These are phyloP conservation scores for Geotrichum carabidarum DNA, from an alignment of 1,139 yeast species.

Conservation along the genomic window DNA sequence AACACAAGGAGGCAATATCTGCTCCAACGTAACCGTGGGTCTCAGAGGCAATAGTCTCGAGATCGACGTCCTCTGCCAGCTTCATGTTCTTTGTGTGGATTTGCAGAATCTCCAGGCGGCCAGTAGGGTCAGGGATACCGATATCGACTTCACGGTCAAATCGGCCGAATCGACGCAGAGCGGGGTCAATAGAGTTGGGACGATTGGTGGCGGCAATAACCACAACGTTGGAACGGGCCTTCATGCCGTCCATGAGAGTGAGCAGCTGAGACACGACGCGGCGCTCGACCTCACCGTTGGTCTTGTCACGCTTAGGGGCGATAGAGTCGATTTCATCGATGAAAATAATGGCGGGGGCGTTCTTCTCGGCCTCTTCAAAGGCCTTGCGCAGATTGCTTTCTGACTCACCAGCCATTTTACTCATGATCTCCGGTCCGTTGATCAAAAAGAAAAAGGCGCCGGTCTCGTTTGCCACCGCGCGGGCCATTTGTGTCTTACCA, in stretches of 20 bases:
- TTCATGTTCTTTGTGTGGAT: slow-evolving; percentile 97
- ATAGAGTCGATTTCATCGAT: slow-evolving; percentile 98
- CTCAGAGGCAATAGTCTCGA: slow-evolving; percentile 83
- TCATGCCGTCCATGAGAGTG: slow-evolving; percentile 99
- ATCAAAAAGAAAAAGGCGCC: slow-evolving; percentile 97
- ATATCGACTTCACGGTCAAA: slow-evolving; percentile 98
- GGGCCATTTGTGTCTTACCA: slow-evolving; percentile 98
- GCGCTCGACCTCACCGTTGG: slow-evolving; percentile 97
- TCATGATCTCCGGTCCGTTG: slow-evolving; percentile 99
- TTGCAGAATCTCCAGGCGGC: slow-evolving; percentile 92
- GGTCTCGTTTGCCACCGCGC: slow-evolving; percentile 98
- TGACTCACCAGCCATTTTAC: slow-evolving; percentile 99
- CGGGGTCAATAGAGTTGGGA: slow-evolving; percentile 98
- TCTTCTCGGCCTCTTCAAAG: slow-evolving; percentile 97
- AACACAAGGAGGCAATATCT: slow-evolving; percentile 85
- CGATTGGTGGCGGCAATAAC: slow-evolving; percentile 95
- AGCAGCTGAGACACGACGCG: slow-evolving; percentile 96
- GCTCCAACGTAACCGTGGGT: slow-evolving; percentile 99
- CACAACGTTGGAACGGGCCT: slow-evolving; percentile 93
- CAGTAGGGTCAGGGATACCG: slow-evolving; percentile 98
- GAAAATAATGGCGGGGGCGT: slow-evolving; percentile 94
- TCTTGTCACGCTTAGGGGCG: slow-evolving; percentile 99
- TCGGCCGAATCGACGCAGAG: slow-evolving; percentile 96
- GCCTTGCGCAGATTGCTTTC: slow-evolving; percentile 97
- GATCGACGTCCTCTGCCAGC: slow-evolving; percentile 87